Evolutionary conservation across 2,329 filamentous ascomycete species (phyloP).

Genomic region (Colletotrichum melonis): DNA sequence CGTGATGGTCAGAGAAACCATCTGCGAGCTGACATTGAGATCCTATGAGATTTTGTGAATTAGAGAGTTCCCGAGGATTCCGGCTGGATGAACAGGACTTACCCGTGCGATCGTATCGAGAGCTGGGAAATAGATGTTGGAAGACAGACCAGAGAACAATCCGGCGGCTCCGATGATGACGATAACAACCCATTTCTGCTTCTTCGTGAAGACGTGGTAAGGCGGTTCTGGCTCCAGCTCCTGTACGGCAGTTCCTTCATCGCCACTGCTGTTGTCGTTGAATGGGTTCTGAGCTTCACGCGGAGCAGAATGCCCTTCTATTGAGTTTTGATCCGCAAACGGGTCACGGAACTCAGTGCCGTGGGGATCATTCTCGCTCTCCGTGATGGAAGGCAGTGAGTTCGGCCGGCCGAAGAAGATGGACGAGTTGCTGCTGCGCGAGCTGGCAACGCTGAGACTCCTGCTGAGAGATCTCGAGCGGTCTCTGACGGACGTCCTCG

Average conservation of each 20-base stretch:
- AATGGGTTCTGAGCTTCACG: conserved; percentile 10
- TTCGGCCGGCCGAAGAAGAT: not conserved
- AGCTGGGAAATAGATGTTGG: conserved; percentile 63
- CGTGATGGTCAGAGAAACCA: conserved; percentile 54
- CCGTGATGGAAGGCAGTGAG: conserved; percentile 2
- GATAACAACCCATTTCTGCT: conserved; percentile 58
- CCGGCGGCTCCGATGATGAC: conserved; percentile 61
- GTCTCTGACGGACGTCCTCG: not conserved
- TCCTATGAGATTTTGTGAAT: conserved; percentile 36
- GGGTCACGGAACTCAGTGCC: not conserved
- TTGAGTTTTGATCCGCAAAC: not conserved
- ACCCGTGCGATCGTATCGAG: conserved; percentile 51
- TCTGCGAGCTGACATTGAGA: conserved; percentile 42
- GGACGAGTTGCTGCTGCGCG: not conserved
- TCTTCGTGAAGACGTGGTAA: conserved; percentile 49
- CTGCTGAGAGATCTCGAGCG: not conserved
- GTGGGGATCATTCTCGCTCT: not conserved
- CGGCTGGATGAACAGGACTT: not conserved
- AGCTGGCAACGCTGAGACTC: not conserved
- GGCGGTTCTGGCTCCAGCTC: not conserved
- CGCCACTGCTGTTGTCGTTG: not conserved
- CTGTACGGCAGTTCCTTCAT: not conserved
- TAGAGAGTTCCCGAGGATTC: not conserved
- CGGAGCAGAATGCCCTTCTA: not conserved
- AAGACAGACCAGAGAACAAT: conserved; percentile 63